A percentile compares a stretch with the other conserved stretches of the same genome.
Conservation (phyloP, 2,329 filamentous ascomycete species). For the Talaromyces piceae region DNA sequence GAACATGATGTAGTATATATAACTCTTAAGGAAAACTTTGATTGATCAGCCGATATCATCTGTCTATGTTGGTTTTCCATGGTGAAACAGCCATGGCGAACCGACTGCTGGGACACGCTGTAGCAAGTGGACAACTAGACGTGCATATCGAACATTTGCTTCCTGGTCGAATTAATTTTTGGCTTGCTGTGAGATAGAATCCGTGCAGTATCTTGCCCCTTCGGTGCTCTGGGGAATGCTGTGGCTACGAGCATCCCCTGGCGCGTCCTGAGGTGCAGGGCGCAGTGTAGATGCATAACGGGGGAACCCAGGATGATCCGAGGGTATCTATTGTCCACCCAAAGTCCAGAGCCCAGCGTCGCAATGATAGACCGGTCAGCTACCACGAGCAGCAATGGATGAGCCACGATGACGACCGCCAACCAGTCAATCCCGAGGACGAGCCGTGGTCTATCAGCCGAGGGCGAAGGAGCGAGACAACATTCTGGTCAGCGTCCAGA, state of each 20-base stretch:
- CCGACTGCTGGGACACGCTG: no score
- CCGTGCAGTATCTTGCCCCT: no score
- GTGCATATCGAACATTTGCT: no score
- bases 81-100: no score
- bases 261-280: constrained; percentile 6
- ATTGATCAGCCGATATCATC: neutral
- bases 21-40: neutral
- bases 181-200: no score
- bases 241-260: neutral
- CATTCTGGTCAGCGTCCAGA: neutral
- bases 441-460: neutral
- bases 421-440: neutral
- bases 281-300: neutral
- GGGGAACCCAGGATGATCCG: neutral
- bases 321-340: neutral
- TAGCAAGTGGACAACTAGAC: neutral
- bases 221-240: neutral
- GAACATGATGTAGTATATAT: neutral
- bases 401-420: neutral
- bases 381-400: no score
- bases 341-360: neutral
- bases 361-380: neutral
- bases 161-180: neutral
- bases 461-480: neutral
- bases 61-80: neutral